phyloP scores from a whole-genome alignment of 2,329 filamentous ascomycete genomes.

The Penicillium sp. region DNA sequence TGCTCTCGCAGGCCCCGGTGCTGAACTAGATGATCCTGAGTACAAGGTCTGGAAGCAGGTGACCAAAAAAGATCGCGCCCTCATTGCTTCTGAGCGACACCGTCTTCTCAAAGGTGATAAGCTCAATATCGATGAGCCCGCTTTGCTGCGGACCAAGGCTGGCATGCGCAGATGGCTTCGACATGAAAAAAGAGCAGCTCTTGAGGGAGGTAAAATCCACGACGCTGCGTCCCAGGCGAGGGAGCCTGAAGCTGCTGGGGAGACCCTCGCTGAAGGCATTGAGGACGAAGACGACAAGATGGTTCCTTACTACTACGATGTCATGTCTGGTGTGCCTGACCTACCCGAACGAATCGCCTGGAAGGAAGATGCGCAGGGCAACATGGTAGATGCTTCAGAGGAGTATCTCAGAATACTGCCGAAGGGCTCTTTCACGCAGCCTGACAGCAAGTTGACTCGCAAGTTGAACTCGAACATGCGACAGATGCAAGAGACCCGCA shows the following conservation, averaged over 20 bases:
- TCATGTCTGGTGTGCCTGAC: slow-evolving; percentile 80
- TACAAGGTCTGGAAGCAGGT: slow-evolving; percentile 99
- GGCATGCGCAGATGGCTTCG: slow-evolving; percentile 87
- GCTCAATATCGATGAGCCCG: slow-evolving; percentile 83
- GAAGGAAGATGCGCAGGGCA: slow-evolving; percentile 84
- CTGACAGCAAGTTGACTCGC: slow-evolving; percentile 68
- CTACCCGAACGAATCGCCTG: slow-evolving; percentile 75
- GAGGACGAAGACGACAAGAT: slow-evolving; percentile 81
- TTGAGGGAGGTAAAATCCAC: slow-evolving; percentile 48
- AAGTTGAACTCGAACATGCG: slow-evolving; percentile 88
- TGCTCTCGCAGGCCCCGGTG: slow-evolving; percentile 67
- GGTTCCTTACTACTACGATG: slow-evolving; percentile 92
- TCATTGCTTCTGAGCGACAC: slow-evolving; percentile 80
- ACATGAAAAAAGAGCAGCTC: slow-evolving; percentile 69
- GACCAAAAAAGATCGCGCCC: slow-evolving; percentile 90
- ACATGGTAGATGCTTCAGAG: slow-evolving; percentile 82
- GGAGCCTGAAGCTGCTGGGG: slow-evolving; percentile 54
- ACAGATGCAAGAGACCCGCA: slow-evolving; percentile 95
- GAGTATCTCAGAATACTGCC: slow-evolving; percentile 79
- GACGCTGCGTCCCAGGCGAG: slow-evolving; percentile 47
- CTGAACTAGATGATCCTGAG: slow-evolving; percentile 81
- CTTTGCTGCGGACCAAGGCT: slow-evolving; percentile 76
- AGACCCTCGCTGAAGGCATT: slow-evolving; percentile 92
- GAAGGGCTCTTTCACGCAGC: slow-evolving; percentile 70
- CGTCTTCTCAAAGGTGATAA: slow-evolving; percentile 81